Evolutionary conservation across 2,329 filamentous ascomycete genomes (phyloP), one percentile per base, ranked within the genome.

Genomic region (Byssothecium circinans): DNA sequence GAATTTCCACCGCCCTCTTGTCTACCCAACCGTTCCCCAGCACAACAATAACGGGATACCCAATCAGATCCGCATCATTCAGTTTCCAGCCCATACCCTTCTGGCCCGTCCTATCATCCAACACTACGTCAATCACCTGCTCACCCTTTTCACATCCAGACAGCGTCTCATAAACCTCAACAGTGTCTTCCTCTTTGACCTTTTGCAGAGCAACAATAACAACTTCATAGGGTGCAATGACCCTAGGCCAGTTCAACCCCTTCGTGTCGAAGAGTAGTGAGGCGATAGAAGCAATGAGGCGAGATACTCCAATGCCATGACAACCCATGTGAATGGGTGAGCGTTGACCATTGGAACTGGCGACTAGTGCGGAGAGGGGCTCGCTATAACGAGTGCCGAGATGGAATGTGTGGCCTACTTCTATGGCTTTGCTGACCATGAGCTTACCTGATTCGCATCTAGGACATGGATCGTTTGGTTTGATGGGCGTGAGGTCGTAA

Each of bases 351-450:
- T 61, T 20, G 74, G 79, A 20, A 76, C 59, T 57, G 12, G 75
- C 74, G 2, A 94, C 80, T 1, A 72, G 77, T 1, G 89, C 87
- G 7, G 80, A 75, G 0, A 99, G 78, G 0, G 90, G 86, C 17
- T 82, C 77, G 19, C 88, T 91, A 74, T 99, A 99, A 23, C 91
- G 83, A 1, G 89, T 91, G 10, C 92, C 91, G 1, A 99, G 84
- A 68, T 95, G 86, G 73, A 99, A 99, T 0, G 94, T 97, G 70
- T 99, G 94, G 1, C 90, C 94, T 14, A 97, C 79, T 72, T 99
- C 94, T 41, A 97, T 86, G 7, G 91, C 89, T 52, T 81, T 85
- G 47, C 87, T 80, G 2, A 88, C 77, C 35, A 76, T 77, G 18
- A 97, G 75, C 2, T 69, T 75, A 0, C 87, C 87, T 0, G 76